Base-by-base conservation (phyloP, 2,329 filamentous ascomycete genomes). In the Talaromyces marneffei region DNA sequence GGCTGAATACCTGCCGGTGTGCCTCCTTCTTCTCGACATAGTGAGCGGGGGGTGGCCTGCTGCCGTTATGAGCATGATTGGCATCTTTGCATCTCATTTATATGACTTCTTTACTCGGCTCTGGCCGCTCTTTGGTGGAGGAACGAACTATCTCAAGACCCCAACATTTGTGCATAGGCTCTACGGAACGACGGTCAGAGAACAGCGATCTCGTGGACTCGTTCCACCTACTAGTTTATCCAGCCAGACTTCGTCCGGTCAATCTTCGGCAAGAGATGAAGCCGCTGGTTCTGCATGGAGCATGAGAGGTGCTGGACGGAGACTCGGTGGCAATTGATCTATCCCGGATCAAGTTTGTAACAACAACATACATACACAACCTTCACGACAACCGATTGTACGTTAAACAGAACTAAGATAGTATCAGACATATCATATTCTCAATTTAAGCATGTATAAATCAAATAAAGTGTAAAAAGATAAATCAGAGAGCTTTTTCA, bases 101-200 rank as follows among this genome's bases (percentile, higher is more conserved):
- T 96, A 91, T 75, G 90, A 97, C 72, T 99, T 97, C 71, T 75
- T 97, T 55, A 91, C 90, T 2, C 85, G 90, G 54, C 82, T 97
- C 44, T 97, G 92, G 81, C 94, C 94, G 4, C 86, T 90, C 60
- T 94, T 94, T 71, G 93, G 92, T 33, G 90, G 90, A 60, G 94
- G 94, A 0, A 81, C 80, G 57, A 96, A 92, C 70, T 82, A 88
- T 54, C 80, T 97, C 37, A 80, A 82, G 14, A 94, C 92, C 0
- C 94, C 94, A 2, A 73, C 74, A 5, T 86, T 92, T 66, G 76
- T 97, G 62, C 86, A 85, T 62, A 82, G 82, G 59, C 83, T 89
- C 66, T 88, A 93, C 62, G 78, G 54, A 80, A 59, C 57, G n/a
- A 53, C n/a, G 14, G 29, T 29, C 10, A 44, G 55, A 7, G 25